Percentiles rank a stretch among this genome's conserved stretches.
phyloP scores from a whole-genome alignment of 768 basidiomycete genomes.

The Hypsizygus marmoreus region DNA sequence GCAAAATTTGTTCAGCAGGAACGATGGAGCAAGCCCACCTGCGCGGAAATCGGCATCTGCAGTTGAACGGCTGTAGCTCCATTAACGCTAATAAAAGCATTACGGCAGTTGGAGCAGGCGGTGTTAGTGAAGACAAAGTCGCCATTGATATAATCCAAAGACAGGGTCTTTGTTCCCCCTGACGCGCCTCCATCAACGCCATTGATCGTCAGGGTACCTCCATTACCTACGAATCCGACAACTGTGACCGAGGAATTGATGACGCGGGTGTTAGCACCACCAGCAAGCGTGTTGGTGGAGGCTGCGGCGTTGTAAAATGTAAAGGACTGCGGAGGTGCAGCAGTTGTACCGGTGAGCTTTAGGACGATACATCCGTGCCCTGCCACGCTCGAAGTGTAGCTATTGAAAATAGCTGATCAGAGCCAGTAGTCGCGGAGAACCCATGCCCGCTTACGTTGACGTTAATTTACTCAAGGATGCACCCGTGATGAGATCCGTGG shows the following conservation, averaged over 20 bases:
- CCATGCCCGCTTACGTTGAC: conserved; percentile 31
- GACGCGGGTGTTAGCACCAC: conserved; percentile 37
- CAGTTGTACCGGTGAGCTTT: conserved; percentile 33
- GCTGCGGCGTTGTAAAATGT: conserved; percentile 38
- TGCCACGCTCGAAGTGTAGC: conserved; percentile 36
- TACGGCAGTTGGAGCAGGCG: conserved; percentile 50
- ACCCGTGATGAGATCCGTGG: conserved; percentile 41
- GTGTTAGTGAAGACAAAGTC: conserved; percentile 45
- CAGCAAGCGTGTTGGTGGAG: conserved; percentile 33
- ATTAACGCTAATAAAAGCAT: conserved; percentile 48
- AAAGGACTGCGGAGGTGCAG: conserved; percentile 27
- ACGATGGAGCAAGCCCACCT: conserved; percentile 31
- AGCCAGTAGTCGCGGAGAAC: neutral
- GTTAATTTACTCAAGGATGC: conserved; percentile 35
- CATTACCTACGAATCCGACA: conserved; percentile 43
- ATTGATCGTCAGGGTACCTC: conserved; percentile 44
- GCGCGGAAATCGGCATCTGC: conserved; percentile 49
- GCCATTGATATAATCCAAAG: conserved; percentile 50
- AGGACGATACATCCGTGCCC: conserved; percentile 38
- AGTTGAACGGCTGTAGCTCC: conserved; percentile 42
- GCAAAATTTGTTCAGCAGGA: neutral
- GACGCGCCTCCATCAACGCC: conserved; percentile 40
- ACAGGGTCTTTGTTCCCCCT: conserved; percentile 44
- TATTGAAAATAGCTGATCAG: conserved; percentile 17
- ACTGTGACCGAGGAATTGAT: conserved; percentile 39